Evolutionary conservation across 306 rosid species (phyloP), one percentile per base, ranked within the genome.

Genomic region (Quillaja saponaria): DNA sequence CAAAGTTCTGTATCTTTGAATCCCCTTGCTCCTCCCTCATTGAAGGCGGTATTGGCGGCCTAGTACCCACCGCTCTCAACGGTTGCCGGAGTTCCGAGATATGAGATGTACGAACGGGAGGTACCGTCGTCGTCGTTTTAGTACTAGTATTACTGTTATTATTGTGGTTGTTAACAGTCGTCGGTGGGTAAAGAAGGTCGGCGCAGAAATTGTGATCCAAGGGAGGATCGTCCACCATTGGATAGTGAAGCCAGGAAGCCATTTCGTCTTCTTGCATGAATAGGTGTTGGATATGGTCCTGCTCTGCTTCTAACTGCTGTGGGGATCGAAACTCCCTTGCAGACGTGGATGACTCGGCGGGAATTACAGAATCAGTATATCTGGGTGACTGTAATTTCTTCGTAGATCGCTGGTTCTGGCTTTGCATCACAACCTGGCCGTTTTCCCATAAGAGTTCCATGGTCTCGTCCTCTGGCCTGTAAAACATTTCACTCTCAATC

Each of bases 211-310:
- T 66, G 33, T 61, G 74, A 76, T 79, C 80, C 51, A 86, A 45
- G 3, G 78, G 56, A 76, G 84, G 58, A 51, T 90, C 88, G 54
- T 80, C 88, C n/a, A 56, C 78, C 41, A 85, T 74, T 4, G 94
- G 85, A 64, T 71, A 80, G 50, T 85, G 81, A 46, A 85, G 85
- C 96, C 90, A 90, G 10, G 90, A 58, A 15, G 73, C 66, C 90
- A 80, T 83, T 81, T 90, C 97, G 4, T 85, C 84, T 39, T 90
- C 97, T 38, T 87, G 88, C 78, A 87, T 80, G 66, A 85, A 90
- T 8, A 81, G 63, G n/a, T 81, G 79, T 6, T 69, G 81, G 48
- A 57, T 61, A 5, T 38, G 54, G 39, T 49, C 61, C 21, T 52
- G 69, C 10, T 68, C 60, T 5, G 19, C 64, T 16, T 71, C 73